Conservation (phyloP, 139 green algal genomes). For the Chlorella sp. region DNA sequence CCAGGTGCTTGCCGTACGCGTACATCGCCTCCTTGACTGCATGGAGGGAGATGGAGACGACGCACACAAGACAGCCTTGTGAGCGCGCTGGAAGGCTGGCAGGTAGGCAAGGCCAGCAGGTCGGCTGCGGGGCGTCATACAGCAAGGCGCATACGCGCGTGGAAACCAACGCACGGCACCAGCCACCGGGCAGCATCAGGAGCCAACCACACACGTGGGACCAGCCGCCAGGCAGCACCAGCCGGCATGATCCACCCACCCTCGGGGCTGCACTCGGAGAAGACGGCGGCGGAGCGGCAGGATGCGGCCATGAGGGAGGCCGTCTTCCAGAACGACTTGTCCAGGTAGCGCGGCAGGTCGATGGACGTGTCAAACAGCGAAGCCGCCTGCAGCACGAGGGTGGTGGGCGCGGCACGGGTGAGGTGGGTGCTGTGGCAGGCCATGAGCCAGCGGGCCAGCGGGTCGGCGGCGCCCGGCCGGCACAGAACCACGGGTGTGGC, state of each 20-base stretch:
- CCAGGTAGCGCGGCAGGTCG: slow-evolving; percentile 89
- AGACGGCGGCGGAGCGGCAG: slow-evolving; percentile 89
- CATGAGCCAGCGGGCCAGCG: no score
- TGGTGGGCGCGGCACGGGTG: no score
- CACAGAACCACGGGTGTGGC: no score
- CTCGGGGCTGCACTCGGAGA: slow-evolving; percentile 75
- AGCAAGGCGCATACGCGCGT: background rate
- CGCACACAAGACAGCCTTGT: background rate
- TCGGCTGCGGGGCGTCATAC: background rate
- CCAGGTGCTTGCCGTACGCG: slow-evolving; percentile 95
- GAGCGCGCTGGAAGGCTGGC: background rate
- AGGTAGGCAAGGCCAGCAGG: background rate
- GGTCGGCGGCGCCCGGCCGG: no score
- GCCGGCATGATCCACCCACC: background rate
- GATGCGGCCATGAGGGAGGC: slow-evolving; percentile 96
- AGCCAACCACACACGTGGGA: no score
- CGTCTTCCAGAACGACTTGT: slow-evolving; percentile 99
- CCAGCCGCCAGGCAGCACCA: background rate
- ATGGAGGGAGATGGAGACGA: no score
- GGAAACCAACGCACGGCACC: background rate
- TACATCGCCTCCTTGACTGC: slow-evolving; percentile 92
- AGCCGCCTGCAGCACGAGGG: slow-evolving; percentile 48
- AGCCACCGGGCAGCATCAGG: no score
- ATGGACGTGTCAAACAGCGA: slow-evolving; percentile 90
- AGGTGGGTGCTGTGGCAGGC: no score